Evolutionary conservation across 2,329 filamentous ascomycete species (phyloP).

Genomic region (Massarina eburnea): DNA sequence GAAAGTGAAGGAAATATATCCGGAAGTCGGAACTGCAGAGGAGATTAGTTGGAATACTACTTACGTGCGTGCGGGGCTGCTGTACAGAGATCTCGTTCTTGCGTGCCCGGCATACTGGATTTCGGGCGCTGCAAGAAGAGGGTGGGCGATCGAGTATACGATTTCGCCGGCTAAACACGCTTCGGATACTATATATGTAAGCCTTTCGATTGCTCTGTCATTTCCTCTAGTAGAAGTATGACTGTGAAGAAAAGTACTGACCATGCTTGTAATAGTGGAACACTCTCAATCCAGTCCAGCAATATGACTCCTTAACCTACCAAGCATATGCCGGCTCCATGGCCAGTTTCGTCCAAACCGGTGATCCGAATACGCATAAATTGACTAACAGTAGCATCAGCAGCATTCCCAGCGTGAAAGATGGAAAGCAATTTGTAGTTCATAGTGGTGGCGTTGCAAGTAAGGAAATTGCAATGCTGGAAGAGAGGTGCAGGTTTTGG

Average conservation of each 20-base stretch:
- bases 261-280: conserved; percentile 51
- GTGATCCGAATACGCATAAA: conserved; percentile 61
- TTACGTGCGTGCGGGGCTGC: conserved; percentile 56
- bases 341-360: conserved; percentile 62
- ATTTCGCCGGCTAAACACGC: conserved; percentile 62
- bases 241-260: too few relatives aligned
- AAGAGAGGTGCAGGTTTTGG: conserved; percentile 59
- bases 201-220: too few relatives aligned
- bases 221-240: neutral
- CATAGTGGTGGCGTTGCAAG: conserved; percentile 48
- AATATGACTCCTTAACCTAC: conserved; percentile 57
- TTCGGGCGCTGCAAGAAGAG: conserved; percentile 47
- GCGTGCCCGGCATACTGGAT: conserved; percentile 64
- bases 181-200: conserved; percentile 59
- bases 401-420: conserved; percentile 50
- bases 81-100: conserved; percentile 62
- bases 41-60: conserved; percentile 54
- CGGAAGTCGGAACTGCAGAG: conserved; percentile 51
- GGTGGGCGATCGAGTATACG: conserved; percentile 62
- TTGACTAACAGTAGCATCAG: conserved; percentile 49
- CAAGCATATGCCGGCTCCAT: conserved; percentile 61
- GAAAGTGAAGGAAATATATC: conserved; percentile 51
- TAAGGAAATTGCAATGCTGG: conserved; percentile 43
- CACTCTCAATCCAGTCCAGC: conserved; percentile 55
- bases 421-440: conserved; percentile 56